phyloP scores from a whole-genome alignment of 257 asterid genomes.

The Salvia miltiorrhiza region DNA sequence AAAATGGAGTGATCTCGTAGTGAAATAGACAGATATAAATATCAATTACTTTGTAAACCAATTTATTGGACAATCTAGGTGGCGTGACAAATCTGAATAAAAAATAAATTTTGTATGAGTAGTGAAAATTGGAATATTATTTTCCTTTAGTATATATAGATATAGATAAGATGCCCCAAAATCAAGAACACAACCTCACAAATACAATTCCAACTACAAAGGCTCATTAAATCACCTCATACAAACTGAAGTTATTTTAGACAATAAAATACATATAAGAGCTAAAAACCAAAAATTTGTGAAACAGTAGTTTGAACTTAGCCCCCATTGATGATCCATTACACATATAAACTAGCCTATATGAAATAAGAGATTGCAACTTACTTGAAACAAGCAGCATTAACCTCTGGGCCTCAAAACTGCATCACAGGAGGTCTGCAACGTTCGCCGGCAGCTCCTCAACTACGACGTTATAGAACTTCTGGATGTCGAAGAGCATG shows the following conservation, averaged over 20 bases:
- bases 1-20: too few species aligned
- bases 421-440: conserved; percentile 62
- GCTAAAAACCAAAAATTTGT: background rate
- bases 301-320: background rate
- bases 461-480: conserved; percentile 60
- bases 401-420: conserved; percentile 34
- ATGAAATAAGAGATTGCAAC: conserved; percentile 26
- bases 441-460: conserved; percentile 90
- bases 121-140: too few species aligned
- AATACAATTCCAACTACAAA: background rate
- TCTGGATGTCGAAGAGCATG: conserved; percentile 70
- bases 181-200: background rate
- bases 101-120: too few species aligned
- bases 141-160: too few species aligned
- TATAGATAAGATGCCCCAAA: background rate
- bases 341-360: conserved; percentile 20
- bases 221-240: background rate
- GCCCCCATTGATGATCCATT: background rate
- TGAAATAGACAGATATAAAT: too few species aligned
- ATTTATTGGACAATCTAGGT: too few species aligned
- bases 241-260: background rate
- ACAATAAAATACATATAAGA: background rate
- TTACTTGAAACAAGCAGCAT: conserved; percentile 29
- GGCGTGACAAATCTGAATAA: too few species aligned
- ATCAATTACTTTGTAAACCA: too few species aligned